These are phyloP conservation scores for Aspergillus sclerotiicarbonarius DNA, from an alignment of 495 filamentous ascomycete genomes.

Conservation along the genomic window DNA sequence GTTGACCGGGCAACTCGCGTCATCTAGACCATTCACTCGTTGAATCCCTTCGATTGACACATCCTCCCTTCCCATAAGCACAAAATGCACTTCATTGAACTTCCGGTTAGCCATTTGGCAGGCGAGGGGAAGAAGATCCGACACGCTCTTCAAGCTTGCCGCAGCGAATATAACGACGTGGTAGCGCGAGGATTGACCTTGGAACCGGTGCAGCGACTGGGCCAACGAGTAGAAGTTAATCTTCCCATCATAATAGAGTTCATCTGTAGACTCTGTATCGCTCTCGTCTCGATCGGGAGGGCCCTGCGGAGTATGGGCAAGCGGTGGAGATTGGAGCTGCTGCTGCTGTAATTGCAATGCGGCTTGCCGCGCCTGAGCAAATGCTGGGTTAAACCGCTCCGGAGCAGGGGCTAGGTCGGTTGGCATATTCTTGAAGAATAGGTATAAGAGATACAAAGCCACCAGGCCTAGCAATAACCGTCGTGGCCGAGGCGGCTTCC, in stretches of 20 bases:
- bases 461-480: constrained; percentile 43
- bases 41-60: constrained; percentile 51
- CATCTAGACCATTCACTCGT: constrained; percentile 45
- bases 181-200: constrained; percentile 24
- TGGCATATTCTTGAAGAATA: constrained; percentile 57
- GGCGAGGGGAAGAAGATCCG: constrained; percentile 52
- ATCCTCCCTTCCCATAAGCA: constrained; percentile 53
- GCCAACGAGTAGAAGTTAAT: constrained; percentile 56
- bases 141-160: constrained; percentile 47
- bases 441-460: constrained; percentile 42
- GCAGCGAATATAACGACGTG: constrained; percentile 52
- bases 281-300: constrained; percentile 24
- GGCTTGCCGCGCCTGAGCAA: constrained; percentile 23
- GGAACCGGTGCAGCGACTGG: constrained; percentile 43
- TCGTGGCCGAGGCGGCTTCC: constrained; percentile 41
- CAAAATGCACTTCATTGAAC: constrained; percentile 52
- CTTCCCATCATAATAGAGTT: constrained; percentile 52
- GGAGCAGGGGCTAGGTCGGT: constrained; percentile 35
- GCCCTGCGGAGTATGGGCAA: constrained; percentile 5
- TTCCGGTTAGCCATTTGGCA: constrained; percentile 50
- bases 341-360: constrained; percentile 1
- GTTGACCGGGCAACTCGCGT: constrained; percentile 46
- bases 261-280: constrained; percentile 17
- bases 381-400: constrained; percentile 28
- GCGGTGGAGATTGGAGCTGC: constrained; percentile 9